A percentile compares a stretch with the other conserved stretches of the same genome.
phyloP scores from a whole-genome alignment of 148 eudicot genomes.

The Rhododendron simsii region DNA sequence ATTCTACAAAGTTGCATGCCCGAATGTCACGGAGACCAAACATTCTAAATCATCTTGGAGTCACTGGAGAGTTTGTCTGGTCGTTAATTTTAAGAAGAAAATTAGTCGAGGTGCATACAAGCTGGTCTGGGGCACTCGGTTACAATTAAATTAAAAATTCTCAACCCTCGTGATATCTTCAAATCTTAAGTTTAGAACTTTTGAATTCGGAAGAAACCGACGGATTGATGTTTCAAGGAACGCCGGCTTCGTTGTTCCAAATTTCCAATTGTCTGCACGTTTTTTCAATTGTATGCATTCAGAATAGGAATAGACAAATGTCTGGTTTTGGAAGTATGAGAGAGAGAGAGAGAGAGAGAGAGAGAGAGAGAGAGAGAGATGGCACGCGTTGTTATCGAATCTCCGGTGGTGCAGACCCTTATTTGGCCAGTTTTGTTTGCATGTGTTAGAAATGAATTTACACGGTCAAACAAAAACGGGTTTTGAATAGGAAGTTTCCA shows the following conservation, averaged over 20 bases:
- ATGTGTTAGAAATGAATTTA: not conserved
- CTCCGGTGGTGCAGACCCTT: not conserved
- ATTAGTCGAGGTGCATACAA: no score
- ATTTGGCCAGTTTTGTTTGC: not conserved
- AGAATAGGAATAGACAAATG: not conserved
- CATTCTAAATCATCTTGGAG: no score
- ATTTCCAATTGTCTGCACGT: not conserved
- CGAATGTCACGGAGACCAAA: no score
- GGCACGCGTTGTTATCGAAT: not conserved
- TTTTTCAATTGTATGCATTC: not conserved
- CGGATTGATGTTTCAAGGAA: not conserved
- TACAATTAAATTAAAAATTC: no score
- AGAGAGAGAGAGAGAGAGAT: no score
- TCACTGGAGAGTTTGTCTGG: no score
- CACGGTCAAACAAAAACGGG: not conserved
- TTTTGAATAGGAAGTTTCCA: no score
- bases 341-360: no score
- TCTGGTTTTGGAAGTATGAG: not conserved
- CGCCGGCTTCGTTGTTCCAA: not conserved
- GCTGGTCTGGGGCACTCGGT: no score
- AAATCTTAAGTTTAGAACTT: not conserved
- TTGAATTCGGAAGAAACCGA: not conserved
- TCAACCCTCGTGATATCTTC: no score
- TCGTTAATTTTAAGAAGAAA: no score
- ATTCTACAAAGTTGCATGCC: no score